These are phyloP conservation scores for Fraxinus velutina DNA, from an alignment of 305 asterid genomes.

Conservation along the genomic window DNA sequence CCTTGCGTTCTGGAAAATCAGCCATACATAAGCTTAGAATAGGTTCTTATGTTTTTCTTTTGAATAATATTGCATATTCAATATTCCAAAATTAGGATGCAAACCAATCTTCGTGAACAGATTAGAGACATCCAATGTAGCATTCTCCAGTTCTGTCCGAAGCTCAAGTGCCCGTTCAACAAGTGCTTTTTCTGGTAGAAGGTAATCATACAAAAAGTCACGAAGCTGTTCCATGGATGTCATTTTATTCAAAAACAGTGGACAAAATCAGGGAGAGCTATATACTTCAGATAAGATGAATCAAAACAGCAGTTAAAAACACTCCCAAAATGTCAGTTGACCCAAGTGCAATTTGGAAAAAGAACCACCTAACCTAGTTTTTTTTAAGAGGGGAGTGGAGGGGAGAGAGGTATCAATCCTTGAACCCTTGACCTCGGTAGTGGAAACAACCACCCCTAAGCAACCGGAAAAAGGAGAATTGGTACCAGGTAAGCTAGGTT, in stretches of 20 bases:
- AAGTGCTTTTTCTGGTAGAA: conserved; percentile 39
- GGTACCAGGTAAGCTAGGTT: neutral
- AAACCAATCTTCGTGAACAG: conserved; percentile 43
- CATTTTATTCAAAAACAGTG: neutral
- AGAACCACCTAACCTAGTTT: neutral
- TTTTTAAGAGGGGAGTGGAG: neutral
- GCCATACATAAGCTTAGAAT: neutral
- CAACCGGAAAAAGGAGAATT: neutral
- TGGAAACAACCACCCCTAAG: neutral
- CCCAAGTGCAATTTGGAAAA: neutral
- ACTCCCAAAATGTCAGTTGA: neutral
- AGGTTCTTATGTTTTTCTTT: neutral
- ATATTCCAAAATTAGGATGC: conserved; percentile 15
- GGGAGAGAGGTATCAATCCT: neutral
- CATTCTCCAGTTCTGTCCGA: conserved; percentile 49
- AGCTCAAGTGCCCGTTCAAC: conserved; percentile 49
- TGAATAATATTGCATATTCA: neutral
- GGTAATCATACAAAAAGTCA: neutral
- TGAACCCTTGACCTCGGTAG: neutral
- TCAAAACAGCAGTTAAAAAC: neutral
- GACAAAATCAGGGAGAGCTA: neutral
- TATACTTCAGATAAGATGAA: neutral
- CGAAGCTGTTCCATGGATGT: neutral
- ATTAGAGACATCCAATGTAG: conserved; percentile 43
- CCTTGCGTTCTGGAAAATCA: conserved; percentile 40